Evolutionary conservation across 208 protist genomes (phyloP), one percentile per base, ranked within the genome.

Genomic region (Trypanosoma brucei): DNA sequence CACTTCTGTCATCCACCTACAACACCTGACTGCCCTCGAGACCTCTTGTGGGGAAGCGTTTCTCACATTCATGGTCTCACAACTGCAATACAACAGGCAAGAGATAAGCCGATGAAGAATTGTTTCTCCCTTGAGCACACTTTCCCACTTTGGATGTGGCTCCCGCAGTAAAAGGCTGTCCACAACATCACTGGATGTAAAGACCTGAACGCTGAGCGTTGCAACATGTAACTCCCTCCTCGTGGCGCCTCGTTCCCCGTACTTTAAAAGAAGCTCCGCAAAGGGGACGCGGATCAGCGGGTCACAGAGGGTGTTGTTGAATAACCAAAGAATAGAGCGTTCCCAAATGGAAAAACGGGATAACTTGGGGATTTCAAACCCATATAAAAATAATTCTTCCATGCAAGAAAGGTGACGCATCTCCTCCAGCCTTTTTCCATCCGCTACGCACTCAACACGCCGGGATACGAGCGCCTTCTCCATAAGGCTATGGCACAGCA

Each of bases 151-250:
- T 22, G 65, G 73, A 55, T 85, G 59, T 49, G 71, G 50, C n/a
- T 2, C 14, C 11, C 55, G 55, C 11, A 58, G 40, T 9, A 82
- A 48, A 7, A 91, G 69, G 38, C 54, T 33, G 33, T 68, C 63
- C 35, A 91, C 62, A 4, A 83, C 77, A 36, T 80, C 68, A 5
- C 75, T 72, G 60, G 81, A 81, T 2, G 80, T 88, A 33, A 88
- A 71, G 34, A 94, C 83, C 59, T 94, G 88, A 54, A 91, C 75
- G 31, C 57, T 39, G 54, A 78, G 63, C 49, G 59, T 53, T 31
- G 70, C 50, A 1, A 79, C 60, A 4, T 59, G 44, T 13, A 13
- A 57, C 6, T 59, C 54, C 2, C 65, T n/a, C 13, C 42, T 35
- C 14, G 67, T 9, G 50, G 75, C 67, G 6, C 86, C 54, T 30